Base-by-base conservation (phyloP, 1,284 basidiomycete species). In the Moniliella sp. region DNA sequence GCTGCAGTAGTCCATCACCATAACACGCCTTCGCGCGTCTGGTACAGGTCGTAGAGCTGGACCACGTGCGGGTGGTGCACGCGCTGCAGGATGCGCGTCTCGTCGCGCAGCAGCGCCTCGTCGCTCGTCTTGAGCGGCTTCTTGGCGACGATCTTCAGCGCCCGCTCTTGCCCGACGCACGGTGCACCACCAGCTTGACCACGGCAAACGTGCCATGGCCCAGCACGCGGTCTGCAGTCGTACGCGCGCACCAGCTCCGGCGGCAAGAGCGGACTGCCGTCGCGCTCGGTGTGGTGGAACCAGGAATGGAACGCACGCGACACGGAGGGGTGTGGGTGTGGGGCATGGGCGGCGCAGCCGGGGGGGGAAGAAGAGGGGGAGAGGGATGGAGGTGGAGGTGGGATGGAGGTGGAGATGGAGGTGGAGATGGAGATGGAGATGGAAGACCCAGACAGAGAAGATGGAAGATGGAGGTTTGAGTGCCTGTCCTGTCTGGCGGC, bases 11-110 rank as follows among this genome's bases (percentile, higher is more conserved):
- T 97, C 91, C 10, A 83, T 82, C 33, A 94, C 78, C 45, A 97
- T 82, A 83, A 97, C 51, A 97, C 91, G 49, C 73, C 71, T 13
- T 72, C 71, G 61, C 97, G 91, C 1, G 91, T 94, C 9, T 86
- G 88, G 52, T 94, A 80, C 52, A 97, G 82, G 63, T 97, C 91
- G 66, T 79, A 93, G 56, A 97, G 75, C 59, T 93, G 83, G 18
- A 83, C 78, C 52, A 94, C 73, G 56, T 93, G 73, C 0, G 82
- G 82, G 54, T 97, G 88, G 57, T 93, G 88, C 5, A 97, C 71
- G 30, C 83, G 75, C 18, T 91, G 78, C 21, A 59, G 42, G 30
- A 59, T 56, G 34, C 43, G 37, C 34, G 57, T 51, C 31, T 59
- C 56, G 25, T 33, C 30, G 17, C 12, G 31, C 30, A 34, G 11